phyloP scores from a whole-genome alignment of 2,329 filamentous ascomycete genomes.

The Xylaria digitata region DNA sequence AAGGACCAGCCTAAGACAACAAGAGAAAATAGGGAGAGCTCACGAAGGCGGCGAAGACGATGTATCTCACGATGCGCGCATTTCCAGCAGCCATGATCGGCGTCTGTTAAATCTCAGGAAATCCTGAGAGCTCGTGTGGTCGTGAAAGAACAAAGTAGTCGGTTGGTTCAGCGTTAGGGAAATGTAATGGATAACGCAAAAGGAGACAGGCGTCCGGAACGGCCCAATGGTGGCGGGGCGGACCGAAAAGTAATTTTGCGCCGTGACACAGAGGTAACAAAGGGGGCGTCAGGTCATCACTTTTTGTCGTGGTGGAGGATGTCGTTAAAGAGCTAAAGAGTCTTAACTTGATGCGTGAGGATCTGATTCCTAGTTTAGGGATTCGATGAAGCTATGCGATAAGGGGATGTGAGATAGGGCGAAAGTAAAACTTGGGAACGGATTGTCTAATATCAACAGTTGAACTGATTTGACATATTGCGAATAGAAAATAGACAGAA shows the following conservation, averaged over 20 bases:
- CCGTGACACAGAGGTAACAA: constrained; percentile 39
- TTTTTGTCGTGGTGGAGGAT: constrained; percentile 13
- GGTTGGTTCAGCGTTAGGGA: constrained; percentile 1
- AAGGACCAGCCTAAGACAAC: not conserved
- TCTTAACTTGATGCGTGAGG: constrained; percentile 3
- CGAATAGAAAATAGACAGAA: constrained; percentile 1
- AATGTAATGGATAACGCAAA: constrained; percentile 19
- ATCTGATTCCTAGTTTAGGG: constrained; percentile 17
- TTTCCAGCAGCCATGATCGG: constrained; percentile 72
- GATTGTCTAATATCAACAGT: not conserved
- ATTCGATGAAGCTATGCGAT: constrained; percentile 19
- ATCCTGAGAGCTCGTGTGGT: constrained; percentile 12
- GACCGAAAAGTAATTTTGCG: constrained; percentile 39
- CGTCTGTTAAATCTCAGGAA: constrained; percentile 4
- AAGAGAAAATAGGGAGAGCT: constrained; percentile 51
- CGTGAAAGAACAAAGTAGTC: constrained; percentile 28
- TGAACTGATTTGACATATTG: constrained; percentile 13
- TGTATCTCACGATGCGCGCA: constrained; percentile 79
- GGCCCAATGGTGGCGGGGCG: constrained; percentile 36
- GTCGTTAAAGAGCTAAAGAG: not conserved
- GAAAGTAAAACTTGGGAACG: constrained; percentile 8
- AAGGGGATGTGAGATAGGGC: constrained; percentile 18
- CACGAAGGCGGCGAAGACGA: constrained; percentile 88
- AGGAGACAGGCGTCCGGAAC: constrained; percentile 31
- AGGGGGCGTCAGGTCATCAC: constrained; percentile 46